Percentiles rank a stretch among this genome's conserved stretches.
Conservation (phyloP, 2,329 filamentous ascomycete species). For the Ascochyta rabiei region DNA sequence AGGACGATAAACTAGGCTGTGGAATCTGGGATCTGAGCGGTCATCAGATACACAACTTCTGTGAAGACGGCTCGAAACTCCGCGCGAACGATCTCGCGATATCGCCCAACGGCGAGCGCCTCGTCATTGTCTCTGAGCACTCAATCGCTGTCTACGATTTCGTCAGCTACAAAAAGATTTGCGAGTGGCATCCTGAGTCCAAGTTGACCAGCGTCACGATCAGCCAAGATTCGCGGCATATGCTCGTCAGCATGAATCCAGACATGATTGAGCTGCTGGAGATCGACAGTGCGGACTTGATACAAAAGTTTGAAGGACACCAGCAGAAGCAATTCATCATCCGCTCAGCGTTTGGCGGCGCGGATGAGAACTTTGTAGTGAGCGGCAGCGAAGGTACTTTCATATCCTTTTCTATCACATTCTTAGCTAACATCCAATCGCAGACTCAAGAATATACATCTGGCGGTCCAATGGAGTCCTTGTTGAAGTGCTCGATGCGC, state of each 20-base stretch:
- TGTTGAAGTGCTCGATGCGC: slow-evolving; percentile 77
- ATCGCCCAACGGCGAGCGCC: slow-evolving; percentile 76
- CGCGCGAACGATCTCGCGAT: slow-evolving; percentile 86
- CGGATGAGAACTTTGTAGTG: slow-evolving; percentile 87
- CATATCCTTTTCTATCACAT: no score
- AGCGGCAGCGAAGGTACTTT: slow-evolving; percentile 85
- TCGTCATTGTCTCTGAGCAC: slow-evolving; percentile 77
- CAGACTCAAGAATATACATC: slow-evolving; percentile 76
- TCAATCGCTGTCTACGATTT: slow-evolving; percentile 85
- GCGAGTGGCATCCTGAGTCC: slow-evolving; percentile 72
- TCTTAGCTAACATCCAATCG: neutral
- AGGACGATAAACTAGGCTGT: slow-evolving; percentile 46
- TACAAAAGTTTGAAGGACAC: slow-evolving; percentile 78
- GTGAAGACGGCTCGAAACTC: slow-evolving; percentile 61
- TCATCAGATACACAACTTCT: slow-evolving; percentile 68
- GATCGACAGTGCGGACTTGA: slow-evolving; percentile 71
- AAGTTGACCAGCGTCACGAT: slow-evolving; percentile 81
- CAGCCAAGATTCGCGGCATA: slow-evolving; percentile 77
- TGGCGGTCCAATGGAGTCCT: slow-evolving; percentile 85
- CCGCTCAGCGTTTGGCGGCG: slow-evolving; percentile 82
- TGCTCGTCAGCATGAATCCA: slow-evolving; percentile 82
- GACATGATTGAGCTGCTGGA: slow-evolving; percentile 81
- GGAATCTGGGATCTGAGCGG: slow-evolving; percentile 67
- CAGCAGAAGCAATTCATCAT: slow-evolving; percentile 79
- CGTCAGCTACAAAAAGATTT: slow-evolving; percentile 73